Conservation (phyloP, 2,329 filamentous ascomycete species). For the Aspergillus persii region DNA sequence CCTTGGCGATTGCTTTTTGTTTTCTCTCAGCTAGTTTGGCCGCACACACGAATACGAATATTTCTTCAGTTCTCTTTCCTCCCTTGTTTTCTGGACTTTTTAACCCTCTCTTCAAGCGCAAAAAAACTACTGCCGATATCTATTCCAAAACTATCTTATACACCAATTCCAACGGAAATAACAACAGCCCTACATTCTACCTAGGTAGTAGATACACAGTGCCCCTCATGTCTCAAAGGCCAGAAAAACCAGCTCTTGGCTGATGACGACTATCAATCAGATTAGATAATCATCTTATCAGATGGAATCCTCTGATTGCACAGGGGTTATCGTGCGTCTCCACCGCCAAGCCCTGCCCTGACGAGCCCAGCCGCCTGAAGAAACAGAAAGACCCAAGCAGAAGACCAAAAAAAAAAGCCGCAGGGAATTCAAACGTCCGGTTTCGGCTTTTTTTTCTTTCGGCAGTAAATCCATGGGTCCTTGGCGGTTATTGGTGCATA, state of each 20-base stretch:
- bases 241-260: neutral
- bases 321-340: neutral
- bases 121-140: neutral
- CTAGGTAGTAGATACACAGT: too few relatives aligned
- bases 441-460: neutral
- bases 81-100: too few relatives aligned
- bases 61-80: neutral
- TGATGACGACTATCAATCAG: slow-evolving; percentile 21
- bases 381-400: neutral
- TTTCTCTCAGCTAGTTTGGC: neutral
- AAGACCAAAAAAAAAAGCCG: neutral
- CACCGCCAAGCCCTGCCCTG: neutral
- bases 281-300: slow-evolving; percentile 33
- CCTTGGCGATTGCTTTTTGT: neutral
- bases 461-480: neutral
- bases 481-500: neutral
- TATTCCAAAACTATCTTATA: neutral
- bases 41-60: neutral
- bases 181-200: neutral
- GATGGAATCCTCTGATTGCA: slow-evolving; percentile 13
- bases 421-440: neutral
- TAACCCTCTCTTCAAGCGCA: too few relatives aligned
- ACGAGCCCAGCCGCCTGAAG: neutral
- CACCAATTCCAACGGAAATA: neutral
- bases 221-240: neutral